These are phyloP conservation scores for Candida nanaspora DNA, from an alignment of 805 yeast genomes.

Conservation along the genomic window DNA sequence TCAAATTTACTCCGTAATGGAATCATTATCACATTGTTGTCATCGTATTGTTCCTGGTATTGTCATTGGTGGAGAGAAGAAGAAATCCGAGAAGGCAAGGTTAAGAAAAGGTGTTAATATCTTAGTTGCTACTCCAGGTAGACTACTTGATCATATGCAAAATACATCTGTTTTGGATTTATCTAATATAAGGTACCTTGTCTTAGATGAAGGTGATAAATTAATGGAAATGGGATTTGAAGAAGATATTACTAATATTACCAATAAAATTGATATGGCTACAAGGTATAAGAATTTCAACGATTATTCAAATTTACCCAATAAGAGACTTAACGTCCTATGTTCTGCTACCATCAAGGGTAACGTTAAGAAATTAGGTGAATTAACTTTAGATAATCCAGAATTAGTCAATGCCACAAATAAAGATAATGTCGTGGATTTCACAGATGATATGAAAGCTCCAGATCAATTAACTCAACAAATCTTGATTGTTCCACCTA, in stretches of 20 bases:
- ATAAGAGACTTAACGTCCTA: constrained; percentile 63
- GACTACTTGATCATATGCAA: constrained; percentile 89
- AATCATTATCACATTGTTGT: constrained; percentile 63
- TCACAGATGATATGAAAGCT: constrained; percentile 33
- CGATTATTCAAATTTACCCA: constrained; percentile 51
- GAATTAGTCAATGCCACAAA: constrained; percentile 45
- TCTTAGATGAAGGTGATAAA: constrained; percentile 94
- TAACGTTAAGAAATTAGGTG: constrained; percentile 74
- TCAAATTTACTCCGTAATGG: constrained; percentile 80
- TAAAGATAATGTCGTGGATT: constrained; percentile 22
- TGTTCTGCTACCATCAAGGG: constrained; percentile 94
- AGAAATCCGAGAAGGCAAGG: constrained; percentile 93
- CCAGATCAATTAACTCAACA: constrained; percentile 89
- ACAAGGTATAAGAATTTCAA: constrained; percentile 30
- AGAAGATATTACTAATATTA: constrained; percentile 77
- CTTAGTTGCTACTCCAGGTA: constrained; percentile 96
- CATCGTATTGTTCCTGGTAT: constrained; percentile 92
- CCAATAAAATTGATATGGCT: constrained; percentile 45
- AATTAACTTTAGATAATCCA: constrained; percentile 66
- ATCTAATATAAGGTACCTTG: constrained; percentile 74
- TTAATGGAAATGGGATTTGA: constrained; percentile 95
- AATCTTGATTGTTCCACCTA: constrained; percentile 84
- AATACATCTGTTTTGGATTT: constrained; percentile 74
- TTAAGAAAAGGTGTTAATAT: constrained; percentile 92
- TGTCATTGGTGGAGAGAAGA: constrained; percentile 97